Base-by-base conservation (phyloP, 1,284 basidiomycete species). In the Xerocomus tenax region DNA sequence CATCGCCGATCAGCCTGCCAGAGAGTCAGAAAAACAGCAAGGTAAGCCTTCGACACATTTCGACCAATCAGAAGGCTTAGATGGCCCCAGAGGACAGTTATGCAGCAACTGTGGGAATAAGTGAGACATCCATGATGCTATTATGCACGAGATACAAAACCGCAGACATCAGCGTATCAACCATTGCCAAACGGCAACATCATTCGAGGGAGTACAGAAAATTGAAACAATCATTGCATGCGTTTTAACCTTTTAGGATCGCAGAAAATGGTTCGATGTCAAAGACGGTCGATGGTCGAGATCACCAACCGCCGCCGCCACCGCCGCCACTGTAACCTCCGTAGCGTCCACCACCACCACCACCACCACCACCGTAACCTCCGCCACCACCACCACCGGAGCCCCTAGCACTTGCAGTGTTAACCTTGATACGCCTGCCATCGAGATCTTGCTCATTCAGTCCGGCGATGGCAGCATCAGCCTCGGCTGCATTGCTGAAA, bases 391-490 rank as follows among this genome's bases (percentile, higher is more conserved):
- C 48, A 0, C 54, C 54, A 12, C 57, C 58, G 15, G 57, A 63
- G 56, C 78, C 78, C 60, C 83, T 82, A 52, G 89, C 83, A 69
- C 96, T 96, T 57, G 94, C 94, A 52, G 94, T 74, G 78, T 96
- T 97, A 56, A 96, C 93, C 69, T 83, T 85, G 70, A 98, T 82
- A 59, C 87, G 81, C 58, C 94, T 82, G 58, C 93, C 92, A 69
- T 98, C 94, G 56, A 98, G 82, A 53, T 95, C 91, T 68, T 87
- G 82, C 61, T 97, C 94, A 73, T 97, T 83, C 69, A 96, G 72
- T 47, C 67, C 73, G 45, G 53, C 50, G 66, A 95, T 93, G 51
- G 93, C 91, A 52, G 74, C 74, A 30, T 92, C 71, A 54, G 93
- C 93, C 71, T 95, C 85, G 1, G 57, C 42, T 3, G 48, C 12